phyloP scores from a whole-genome alignment of 2,329 filamentous ascomycete species.

The Domatiomyces catenatus region DNA sequence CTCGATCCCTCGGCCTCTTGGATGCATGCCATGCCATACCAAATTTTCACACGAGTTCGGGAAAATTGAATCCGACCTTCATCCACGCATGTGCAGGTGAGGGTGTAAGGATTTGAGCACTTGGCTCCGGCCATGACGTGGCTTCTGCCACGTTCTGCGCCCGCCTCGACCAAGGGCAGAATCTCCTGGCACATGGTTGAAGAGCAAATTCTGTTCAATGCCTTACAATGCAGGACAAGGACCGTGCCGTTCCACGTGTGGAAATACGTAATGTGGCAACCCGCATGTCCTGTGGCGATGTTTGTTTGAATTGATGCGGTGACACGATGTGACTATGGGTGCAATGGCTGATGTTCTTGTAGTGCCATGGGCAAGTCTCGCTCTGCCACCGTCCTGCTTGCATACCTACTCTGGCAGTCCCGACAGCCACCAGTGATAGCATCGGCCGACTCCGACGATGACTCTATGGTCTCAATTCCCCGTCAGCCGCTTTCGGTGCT shows the following conservation, averaged over 20 bases:
- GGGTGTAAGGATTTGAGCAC: neutral
- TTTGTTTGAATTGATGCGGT: neutral
- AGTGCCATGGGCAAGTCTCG: constrained; percentile 95
- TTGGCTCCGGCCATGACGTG: neutral
- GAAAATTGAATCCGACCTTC: neutral
- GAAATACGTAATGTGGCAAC: too few relatives aligned
- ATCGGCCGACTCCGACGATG: constrained; percentile 20
- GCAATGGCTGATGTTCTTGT: constrained; percentile 17
- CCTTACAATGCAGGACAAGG: neutral
- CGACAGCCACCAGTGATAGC: constrained; percentile 6
- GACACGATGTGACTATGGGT: neutral
- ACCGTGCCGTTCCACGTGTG: too few relatives aligned
- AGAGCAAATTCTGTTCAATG: neutral
- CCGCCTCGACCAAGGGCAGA: too few relatives aligned
- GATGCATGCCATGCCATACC: too few relatives aligned
- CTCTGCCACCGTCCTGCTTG: constrained; percentile 68
- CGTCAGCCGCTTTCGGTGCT: constrained; percentile 31
- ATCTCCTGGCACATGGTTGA: neutral
- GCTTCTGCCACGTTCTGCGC: neutral
- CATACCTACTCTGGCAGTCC: constrained; percentile 56
- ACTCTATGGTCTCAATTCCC: constrained; percentile 27
- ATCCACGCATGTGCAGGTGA: neutral
- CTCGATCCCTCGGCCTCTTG: neutral
- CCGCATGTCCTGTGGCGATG: too few relatives aligned
- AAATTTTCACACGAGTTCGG: neutral